phyloP scores from a whole-genome alignment of 352 stramenopile genomes.

The Phytophthora brassicae region DNA sequence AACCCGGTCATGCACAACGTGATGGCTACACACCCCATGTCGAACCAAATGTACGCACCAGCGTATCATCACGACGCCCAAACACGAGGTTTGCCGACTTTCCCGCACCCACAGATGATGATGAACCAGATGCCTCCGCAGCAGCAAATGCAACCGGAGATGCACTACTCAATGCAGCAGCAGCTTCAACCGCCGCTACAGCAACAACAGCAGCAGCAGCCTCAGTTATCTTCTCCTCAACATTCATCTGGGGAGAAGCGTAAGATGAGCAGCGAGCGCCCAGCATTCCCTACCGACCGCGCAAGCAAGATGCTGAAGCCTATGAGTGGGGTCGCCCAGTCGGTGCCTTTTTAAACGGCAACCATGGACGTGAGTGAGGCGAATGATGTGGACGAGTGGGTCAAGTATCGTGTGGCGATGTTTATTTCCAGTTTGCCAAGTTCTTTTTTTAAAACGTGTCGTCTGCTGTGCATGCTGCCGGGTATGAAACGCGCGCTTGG shows the following conservation, averaged over 20 bases:
- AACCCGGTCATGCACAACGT: slow-evolving; percentile 35
- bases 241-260: slow-evolving; percentile 43
- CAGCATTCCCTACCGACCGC: slow-evolving; percentile 34
- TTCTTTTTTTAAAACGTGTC: slow-evolving; percentile 26
- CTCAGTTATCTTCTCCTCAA: not conserved
- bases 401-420: slow-evolving; percentile 4
- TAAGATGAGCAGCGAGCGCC: slow-evolving; percentile 50
- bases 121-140: slow-evolving; percentile 47
- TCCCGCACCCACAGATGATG: slow-evolving; percentile 55
- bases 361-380: not conserved
- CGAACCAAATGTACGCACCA: slow-evolving; percentile 30
- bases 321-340: slow-evolving; percentile 37
- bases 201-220: slow-evolving; percentile 20
- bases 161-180: slow-evolving; percentile 38
- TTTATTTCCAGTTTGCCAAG: slow-evolving; percentile 10
- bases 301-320: slow-evolving; percentile 46
- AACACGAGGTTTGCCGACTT: slow-evolving; percentile 45
- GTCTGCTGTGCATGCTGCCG: slow-evolving; percentile 23
- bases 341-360: slow-evolving; percentile 38
- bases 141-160: slow-evolving; percentile 34
- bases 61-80: slow-evolving; percentile 36
- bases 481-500: slow-evolving; percentile 33
- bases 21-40: slow-evolving; percentile 34
- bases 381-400: not conserved
- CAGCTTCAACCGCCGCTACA: slow-evolving; percentile 15